These are phyloP conservation scores for Coemansia javaensis DNA, from an alignment of 192 early-diverging fungal genomes.

Conservation along the genomic window DNA sequence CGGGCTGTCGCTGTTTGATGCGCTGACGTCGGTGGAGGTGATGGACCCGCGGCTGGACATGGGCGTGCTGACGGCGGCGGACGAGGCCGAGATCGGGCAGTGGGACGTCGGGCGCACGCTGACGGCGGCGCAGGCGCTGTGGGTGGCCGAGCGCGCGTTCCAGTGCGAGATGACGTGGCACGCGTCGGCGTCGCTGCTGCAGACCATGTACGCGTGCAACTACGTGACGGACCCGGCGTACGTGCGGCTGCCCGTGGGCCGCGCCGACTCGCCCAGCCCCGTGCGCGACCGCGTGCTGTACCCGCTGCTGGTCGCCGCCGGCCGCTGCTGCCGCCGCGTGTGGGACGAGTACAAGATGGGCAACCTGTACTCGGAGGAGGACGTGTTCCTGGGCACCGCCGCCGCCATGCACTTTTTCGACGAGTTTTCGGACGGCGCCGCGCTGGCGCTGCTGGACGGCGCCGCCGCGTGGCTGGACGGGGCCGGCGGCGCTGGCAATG, in stretches of 20 bases:
- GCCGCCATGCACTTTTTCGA: constrained; percentile 14
- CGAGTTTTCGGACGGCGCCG: constrained; percentile 13
- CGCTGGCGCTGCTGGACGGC: constrained; percentile 2
- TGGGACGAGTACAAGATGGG: constrained; percentile 31
- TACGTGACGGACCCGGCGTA: constrained; percentile 15
- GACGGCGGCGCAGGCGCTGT: constrained; percentile 16
- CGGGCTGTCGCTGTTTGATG: constrained; percentile 23
- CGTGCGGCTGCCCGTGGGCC: not conserved
- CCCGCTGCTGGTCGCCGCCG: constrained; percentile 28
- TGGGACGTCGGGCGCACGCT: constrained; percentile 26
- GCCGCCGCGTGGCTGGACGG: constrained; percentile 7
- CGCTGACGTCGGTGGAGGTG: constrained; percentile 35
- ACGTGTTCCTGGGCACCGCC: constrained; percentile 23
- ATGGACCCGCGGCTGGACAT: constrained; percentile 49
- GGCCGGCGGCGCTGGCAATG: no score
- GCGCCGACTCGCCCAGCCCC: not conserved
- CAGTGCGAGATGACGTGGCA: constrained; percentile 46
- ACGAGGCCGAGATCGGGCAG: constrained; percentile 17
- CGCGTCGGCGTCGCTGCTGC: constrained; percentile 30
- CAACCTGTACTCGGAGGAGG: constrained; percentile 38
- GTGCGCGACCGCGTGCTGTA: constrained; percentile 32
- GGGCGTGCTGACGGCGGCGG: constrained; percentile 26
- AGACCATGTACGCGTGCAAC: constrained; percentile 44
- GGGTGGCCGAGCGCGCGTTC: constrained; percentile 26
- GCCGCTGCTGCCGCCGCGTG: constrained; percentile 18